These are phyloP conservation scores for Colletotrichum scovillei DNA, from an alignment of 2,329 filamentous ascomycete species.

Conservation along the genomic window DNA sequence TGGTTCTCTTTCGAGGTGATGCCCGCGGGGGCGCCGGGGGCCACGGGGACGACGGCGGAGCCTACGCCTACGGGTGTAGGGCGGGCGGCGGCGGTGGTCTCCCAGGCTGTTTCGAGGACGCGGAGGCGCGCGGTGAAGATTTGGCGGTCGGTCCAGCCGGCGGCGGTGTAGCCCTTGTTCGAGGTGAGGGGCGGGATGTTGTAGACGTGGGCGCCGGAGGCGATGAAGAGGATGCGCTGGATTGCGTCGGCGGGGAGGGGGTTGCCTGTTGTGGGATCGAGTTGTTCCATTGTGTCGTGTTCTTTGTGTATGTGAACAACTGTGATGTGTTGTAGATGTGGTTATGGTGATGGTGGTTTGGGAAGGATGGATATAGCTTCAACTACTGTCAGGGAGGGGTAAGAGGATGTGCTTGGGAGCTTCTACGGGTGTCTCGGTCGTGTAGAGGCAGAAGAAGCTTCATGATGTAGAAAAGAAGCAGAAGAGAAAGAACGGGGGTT, in stretches of 20 bases:
- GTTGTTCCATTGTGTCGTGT: slow-evolving; percentile 63
- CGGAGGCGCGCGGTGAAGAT: slow-evolving; percentile 90
- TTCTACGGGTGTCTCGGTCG: slow-evolving; percentile 11
- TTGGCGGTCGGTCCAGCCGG: slow-evolving; percentile 80
- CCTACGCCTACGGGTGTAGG: slow-evolving; percentile 28
- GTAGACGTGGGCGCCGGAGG: slow-evolving; percentile 83
- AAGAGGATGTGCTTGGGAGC: not conserved
- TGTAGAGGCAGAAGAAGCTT: slow-evolving; percentile 10
- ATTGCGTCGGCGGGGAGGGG: slow-evolving; percentile 80
- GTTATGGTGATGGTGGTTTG: not conserved
- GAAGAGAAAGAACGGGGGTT: not conserved
- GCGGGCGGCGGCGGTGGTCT: slow-evolving; percentile 41
- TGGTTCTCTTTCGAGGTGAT: slow-evolving; percentile 51
- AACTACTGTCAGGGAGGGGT: not conserved
- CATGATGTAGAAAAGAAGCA: slow-evolving; percentile 10
- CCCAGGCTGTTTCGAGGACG: slow-evolving; percentile 78
- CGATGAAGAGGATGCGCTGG: slow-evolving; percentile 85
- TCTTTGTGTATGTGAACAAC: not conserved
- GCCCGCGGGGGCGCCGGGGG: slow-evolving; percentile 26
- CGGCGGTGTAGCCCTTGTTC: slow-evolving; percentile 82
- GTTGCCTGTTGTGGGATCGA: slow-evolving; percentile 78
- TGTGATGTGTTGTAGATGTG: not conserved
- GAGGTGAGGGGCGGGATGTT: slow-evolving; percentile 83
- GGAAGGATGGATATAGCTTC: not conserved
- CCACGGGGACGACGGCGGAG: slow-evolving; percentile 31